Evolutionary conservation across 2,329 filamentous ascomycete genomes (phyloP).

Genomic region (Rachicladosporium sp.): DNA sequence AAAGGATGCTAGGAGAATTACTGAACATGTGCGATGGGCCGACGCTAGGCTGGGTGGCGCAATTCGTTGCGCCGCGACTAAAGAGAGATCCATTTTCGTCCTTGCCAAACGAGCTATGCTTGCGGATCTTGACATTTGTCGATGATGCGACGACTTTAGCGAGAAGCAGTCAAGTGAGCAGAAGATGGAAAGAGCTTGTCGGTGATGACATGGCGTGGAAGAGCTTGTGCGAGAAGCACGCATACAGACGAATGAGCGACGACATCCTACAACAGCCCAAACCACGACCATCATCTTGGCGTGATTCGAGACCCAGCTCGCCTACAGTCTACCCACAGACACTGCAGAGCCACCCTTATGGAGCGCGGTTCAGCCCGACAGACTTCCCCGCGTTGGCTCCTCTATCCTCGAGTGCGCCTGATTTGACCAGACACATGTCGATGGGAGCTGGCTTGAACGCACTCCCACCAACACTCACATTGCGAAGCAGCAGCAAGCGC

Average conservation of each 20-base stretch:
- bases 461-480: constrained; percentile 14
- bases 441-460: constrained; percentile 8
- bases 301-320: too few relatives aligned
- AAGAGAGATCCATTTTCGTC: constrained; percentile 95
- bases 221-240: constrained; percentile 89
- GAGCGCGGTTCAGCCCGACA: neutral
- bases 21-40: constrained; percentile 91
- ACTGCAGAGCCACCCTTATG: neutral
- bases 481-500: constrained; percentile 15
- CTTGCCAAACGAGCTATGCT: constrained; percentile 82
- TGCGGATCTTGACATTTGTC: constrained; percentile 90
- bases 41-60: constrained; percentile 88
- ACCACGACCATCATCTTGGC: too few relatives aligned
- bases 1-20: constrained; percentile 73
- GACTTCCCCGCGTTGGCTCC: constrained; percentile 18
- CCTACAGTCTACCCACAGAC: too few relatives aligned
- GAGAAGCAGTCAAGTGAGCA: constrained; percentile 89
- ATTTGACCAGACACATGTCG: constrained; percentile 26
- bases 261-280: constrained; percentile 12
- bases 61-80: constrained; percentile 83
- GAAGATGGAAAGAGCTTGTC: constrained; percentile 81
- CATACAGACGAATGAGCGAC: constrained; percentile 54
- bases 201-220: constrained; percentile 98
- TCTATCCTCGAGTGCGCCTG: constrained; percentile 35
- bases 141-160: constrained; percentile 92